These are phyloP conservation scores for Trichoderma koningii DNA, from an alignment of 2,329 filamentous ascomycete genomes.

Conservation along the genomic window DNA sequence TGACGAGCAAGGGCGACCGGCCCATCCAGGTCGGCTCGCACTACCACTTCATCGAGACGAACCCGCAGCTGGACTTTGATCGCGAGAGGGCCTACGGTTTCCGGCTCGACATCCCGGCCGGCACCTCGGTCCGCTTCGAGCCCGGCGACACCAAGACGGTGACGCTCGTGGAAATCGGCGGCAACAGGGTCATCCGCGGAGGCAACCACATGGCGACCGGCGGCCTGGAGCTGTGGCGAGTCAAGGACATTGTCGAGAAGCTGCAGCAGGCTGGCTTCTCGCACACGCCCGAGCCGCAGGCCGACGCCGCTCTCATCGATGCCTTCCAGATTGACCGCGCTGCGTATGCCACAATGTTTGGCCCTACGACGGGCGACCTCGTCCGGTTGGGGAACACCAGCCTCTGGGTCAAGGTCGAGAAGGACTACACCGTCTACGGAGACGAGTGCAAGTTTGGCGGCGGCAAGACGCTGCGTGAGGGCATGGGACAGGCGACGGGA, in stretches of 20 bases:
- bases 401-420: conserved; percentile 88
- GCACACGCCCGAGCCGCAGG: conserved; percentile 68
- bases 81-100: conserved; percentile 79
- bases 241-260: conserved; percentile 65
- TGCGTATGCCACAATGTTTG: conserved; percentile 86
- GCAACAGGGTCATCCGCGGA: conserved; percentile 75
- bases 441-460: conserved; percentile 96
- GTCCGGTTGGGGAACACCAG: conserved; percentile 81
- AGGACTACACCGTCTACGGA: conserved; percentile 79
- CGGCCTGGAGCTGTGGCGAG: conserved; percentile 63
- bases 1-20: conserved; percentile 84
- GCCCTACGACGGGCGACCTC: conserved; percentile 85
- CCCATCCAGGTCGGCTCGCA: conserved; percentile 93
- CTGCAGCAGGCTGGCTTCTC: conserved; percentile 75
- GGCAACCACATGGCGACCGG: conserved; percentile 81
- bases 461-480: conserved; percentile 89
- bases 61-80: conserved; percentile 87
- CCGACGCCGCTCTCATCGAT: conserved; percentile 56
- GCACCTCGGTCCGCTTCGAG: conserved; percentile 91
- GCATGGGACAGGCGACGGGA: conserved; percentile 91
- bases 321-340: conserved; percentile 72
- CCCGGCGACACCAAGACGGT: conserved; percentile 91
- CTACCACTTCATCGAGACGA: conserved; percentile 96
- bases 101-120: conserved; percentile 84
- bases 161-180: conserved; percentile 83